Base-by-base conservation (phyloP, 768 basidiomycete genomes). In the Paxillus rubicundulus region DNA sequence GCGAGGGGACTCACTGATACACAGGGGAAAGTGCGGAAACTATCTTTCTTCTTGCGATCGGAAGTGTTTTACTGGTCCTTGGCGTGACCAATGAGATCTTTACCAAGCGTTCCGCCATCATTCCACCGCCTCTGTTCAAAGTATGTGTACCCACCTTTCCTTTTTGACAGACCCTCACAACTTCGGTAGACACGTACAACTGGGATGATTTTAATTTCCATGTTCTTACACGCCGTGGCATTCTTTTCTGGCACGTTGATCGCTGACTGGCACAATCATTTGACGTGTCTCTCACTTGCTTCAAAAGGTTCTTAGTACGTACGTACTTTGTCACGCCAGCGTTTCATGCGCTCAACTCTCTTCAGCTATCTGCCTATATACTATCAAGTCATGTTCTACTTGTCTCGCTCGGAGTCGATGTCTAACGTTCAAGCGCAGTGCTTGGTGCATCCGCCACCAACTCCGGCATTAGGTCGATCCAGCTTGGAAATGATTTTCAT, bases 41-140 rank as follows among this genome's bases (percentile, higher is more conserved):
- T 0, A 73, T 76, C 20, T 63, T 68, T 7, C 68, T 72, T 8
- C 61, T 76, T n/a, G 61, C 55, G n/a, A 56, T 74, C 8, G 74
- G 75, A 24, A 53, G 52, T 5, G 52, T 60, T 40, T 49, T 74
- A 20, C 61, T 77, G 20, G 49, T 70, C 4, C 9, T 54, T 9
- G 70, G 52, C 20, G 62, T 41, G 2, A 44, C 69, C 12, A 75
- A 77, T 54, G 75, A 77, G 43, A 40, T 66, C 1, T 62, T 52
- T 37, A 74, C 72, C 6, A 62, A 52, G 33, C 58, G 63, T 10
- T 67, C 65, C n/a, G 70, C 75, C 2, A 70, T 76, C 49, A 62
- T 75, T 18, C 74, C 75, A 0, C 70, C 72, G 3, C 67, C 76
- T 20, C 41, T 76, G 14, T 74, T 75, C 60, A 70, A 65, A 60